phyloP scores from a whole-genome alignment of 331 rosid species.

The Dryas integrifolia region DNA sequence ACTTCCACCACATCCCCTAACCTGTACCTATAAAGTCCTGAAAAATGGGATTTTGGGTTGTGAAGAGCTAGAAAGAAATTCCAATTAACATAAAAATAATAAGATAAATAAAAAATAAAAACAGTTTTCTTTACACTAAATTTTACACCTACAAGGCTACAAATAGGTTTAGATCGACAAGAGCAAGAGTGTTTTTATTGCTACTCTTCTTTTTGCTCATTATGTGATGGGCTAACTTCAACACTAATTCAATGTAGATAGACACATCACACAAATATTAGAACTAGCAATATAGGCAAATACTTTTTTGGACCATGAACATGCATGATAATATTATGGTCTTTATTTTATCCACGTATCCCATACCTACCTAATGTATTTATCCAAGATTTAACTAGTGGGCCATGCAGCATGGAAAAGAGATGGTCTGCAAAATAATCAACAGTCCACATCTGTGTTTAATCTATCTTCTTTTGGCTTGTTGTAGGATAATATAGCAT shows the following conservation, averaged over 20 bases:
- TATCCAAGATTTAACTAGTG: neutral
- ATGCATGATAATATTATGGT: neutral
- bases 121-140: too few relatives aligned
- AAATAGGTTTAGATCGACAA: neutral
- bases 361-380: neutral
- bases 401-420: constrained; percentile 9
- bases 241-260: neutral
- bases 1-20: constrained; percentile 97
- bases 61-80: neutral
- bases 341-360: neutral
- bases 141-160: neutral
- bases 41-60: neutral
- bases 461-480: neutral
- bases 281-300: neutral
- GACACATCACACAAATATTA: neutral
- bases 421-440: neutral
- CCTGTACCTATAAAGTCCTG: constrained; percentile 82
- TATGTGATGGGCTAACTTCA: neutral
- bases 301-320: neutral
- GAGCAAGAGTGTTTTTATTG: neutral
- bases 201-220: neutral
- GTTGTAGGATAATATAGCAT: neutral
- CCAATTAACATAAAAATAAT: too few relatives aligned
- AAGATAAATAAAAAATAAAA: too few relatives aligned
- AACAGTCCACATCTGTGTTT: constrained; percentile 5